Percentiles rank a stretch among this genome's conserved stretches.
These are phyloP conservation scores for Wallacemonas sp. DNA, from an alignment of 208 protist species.

Conservation along the genomic window DNA sequence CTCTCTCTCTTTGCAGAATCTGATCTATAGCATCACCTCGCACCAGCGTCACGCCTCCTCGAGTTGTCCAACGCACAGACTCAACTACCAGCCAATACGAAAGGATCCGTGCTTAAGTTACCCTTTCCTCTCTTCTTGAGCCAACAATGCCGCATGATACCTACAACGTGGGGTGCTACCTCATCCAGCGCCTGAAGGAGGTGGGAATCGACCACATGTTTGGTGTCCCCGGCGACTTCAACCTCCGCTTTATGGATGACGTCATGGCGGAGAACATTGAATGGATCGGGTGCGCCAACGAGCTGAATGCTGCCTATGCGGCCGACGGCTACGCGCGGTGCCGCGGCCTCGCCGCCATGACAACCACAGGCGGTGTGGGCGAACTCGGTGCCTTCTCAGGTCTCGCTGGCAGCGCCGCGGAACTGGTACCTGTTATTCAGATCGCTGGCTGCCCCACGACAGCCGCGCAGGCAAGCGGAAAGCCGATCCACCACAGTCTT, in stretches of 20 bases:
- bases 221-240: conserved; percentile 63
- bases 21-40: neutral
- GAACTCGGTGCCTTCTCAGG: conserved; percentile 52
- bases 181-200: conserved; percentile 51
- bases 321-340: conserved; percentile 54
- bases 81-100: neutral
- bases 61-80: too few species aligned
- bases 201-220: conserved; percentile 51
- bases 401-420: conserved; percentile 32
- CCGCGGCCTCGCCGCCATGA: conserved; percentile 33
- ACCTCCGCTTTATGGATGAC: conserved; percentile 67
- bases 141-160: conserved; percentile 40
- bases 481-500: conserved; percentile 53
- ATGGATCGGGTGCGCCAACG: conserved; percentile 61
- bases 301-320: conserved; percentile 62
- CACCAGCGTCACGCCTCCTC: neutral
- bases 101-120: neutral
- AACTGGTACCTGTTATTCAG: conserved; percentile 54
- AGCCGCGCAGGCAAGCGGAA: conserved; percentile 20
- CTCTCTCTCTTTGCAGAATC: neutral
- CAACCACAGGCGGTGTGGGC: conserved; percentile 56
- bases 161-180: conserved; percentile 61
- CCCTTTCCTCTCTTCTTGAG: neutral
- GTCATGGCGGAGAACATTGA: conserved; percentile 47
- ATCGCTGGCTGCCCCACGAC: conserved; percentile 38